These are phyloP conservation scores for Beauveria pseudobassiana DNA, from an alignment of 2,329 filamentous ascomycete genomes.

Conservation along the genomic window DNA sequence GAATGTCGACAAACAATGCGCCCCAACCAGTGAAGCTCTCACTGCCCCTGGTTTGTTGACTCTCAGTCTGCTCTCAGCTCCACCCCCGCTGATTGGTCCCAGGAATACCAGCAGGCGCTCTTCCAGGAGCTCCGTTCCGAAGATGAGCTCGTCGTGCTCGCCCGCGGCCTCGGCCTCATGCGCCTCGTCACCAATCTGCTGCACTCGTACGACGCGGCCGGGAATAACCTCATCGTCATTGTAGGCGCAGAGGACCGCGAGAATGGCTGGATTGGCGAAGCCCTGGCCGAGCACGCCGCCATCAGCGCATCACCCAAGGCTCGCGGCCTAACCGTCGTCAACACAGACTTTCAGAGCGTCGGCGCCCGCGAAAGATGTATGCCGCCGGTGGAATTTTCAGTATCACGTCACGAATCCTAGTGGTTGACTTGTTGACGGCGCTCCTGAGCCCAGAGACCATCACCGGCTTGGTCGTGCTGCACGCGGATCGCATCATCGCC, in stretches of 20 bases:
- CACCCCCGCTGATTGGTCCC: conserved; percentile 13
- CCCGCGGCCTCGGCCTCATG: conserved; percentile 84
- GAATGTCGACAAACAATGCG: conserved; percentile 47
- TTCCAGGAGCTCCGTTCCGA: conserved; percentile 84
- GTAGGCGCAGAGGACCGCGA: conserved; percentile 88
- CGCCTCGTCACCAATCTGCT: conserved; percentile 92
- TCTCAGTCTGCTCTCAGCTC: neutral
- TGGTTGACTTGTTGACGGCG: conserved; percentile 84
- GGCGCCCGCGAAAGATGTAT: conserved; percentile 87
- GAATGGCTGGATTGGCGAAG: conserved; percentile 95
- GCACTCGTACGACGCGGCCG: conserved; percentile 92
- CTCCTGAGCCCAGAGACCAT: conserved; percentile 76
- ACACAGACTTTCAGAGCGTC: conserved; percentile 89
- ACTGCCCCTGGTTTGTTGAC: conserved; percentile 45
- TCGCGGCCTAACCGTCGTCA: conserved; percentile 81
- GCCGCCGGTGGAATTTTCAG: conserved; percentile 83
- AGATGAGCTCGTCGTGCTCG: conserved; percentile 90
- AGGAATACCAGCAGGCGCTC: conserved; percentile 90
- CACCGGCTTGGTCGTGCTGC: conserved; percentile 78
- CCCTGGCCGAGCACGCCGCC: conserved; percentile 88
- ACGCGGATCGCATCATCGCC: conserved; percentile 78
- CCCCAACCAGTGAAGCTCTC: conserved; percentile 73
- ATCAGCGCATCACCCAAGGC: conserved; percentile 77
- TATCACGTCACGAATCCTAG: conserved; percentile 89
- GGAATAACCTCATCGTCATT: conserved; percentile 84